A percentile compares a stretch with the other conserved stretches of the same genome.
phyloP scores from a whole-genome alignment of 2,329 filamentous ascomycete genomes.

The Xylaria sp. region DNA sequence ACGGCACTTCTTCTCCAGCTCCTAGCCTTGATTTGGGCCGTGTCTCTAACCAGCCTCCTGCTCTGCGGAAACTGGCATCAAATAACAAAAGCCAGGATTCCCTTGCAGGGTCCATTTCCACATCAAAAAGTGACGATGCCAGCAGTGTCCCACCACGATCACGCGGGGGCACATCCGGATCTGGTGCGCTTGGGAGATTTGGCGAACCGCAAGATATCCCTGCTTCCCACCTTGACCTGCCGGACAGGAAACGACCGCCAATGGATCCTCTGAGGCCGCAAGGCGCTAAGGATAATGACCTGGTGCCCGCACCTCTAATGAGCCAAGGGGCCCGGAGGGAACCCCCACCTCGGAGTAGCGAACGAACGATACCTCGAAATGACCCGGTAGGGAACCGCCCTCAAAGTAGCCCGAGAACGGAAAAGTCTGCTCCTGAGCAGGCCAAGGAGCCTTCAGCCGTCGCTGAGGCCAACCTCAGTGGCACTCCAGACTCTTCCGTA shows the following conservation, averaged over 20 bases:
- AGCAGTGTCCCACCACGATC: constrained; percentile 63
- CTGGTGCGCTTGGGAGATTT: constrained; percentile 54
- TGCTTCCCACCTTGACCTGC: constrained; percentile 60
- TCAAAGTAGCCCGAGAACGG: constrained; percentile 51
- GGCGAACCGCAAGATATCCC: constrained; percentile 49
- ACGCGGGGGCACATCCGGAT: constrained; percentile 60
- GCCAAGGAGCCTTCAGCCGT: constrained; percentile 31
- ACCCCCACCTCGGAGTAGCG: constrained; percentile 63
- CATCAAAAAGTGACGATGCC: constrained; percentile 63
- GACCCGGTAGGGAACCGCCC: constrained; percentile 53
- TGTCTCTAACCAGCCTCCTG: constrained; percentile 54
- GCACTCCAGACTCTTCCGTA: constrained; percentile 39
- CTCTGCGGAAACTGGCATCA: constrained; percentile 60
- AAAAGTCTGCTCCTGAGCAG: constrained; percentile 45
- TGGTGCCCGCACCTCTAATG: constrained; percentile 69
- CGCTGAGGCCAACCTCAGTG: constrained; percentile 35
- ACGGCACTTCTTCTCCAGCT: constrained; percentile 60
- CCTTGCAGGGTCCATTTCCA: constrained; percentile 60
- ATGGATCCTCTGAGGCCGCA: constrained; percentile 70
- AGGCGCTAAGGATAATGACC: constrained; percentile 59
- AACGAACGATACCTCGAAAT: constrained; percentile 61
- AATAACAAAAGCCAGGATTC: constrained; percentile 70
- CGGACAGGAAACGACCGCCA: constrained; percentile 73
- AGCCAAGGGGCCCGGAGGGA: constrained; percentile 61
- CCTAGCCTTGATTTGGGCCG: constrained; percentile 63